phyloP scores from a whole-genome alignment of 2,329 filamentous ascomycete genomes.

The Cylindrodendrum hubeiense region DNA sequence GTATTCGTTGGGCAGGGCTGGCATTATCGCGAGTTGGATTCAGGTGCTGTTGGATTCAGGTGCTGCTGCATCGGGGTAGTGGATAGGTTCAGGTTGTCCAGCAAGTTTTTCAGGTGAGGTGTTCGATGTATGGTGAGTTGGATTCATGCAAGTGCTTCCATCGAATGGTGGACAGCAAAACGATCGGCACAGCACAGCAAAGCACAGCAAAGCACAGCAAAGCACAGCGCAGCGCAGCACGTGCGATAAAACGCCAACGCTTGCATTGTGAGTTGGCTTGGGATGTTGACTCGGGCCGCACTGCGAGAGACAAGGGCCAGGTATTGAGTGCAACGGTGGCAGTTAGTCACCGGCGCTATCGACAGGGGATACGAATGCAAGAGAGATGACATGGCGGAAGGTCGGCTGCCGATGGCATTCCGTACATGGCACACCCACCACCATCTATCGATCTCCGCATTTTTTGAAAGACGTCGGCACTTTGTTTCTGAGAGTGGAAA shows the following conservation, averaged over 20 bases:
- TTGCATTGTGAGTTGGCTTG: constrained; percentile 24
- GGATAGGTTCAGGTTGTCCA: constrained; percentile 13
- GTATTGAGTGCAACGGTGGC: constrained; percentile 18
- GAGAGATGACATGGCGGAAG: constrained; percentile 8
- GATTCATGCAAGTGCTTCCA: constrained; percentile 20
- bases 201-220: not conserved
- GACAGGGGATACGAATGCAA: constrained; percentile 15
- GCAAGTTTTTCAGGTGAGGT: constrained; percentile 11
- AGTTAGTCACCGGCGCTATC: constrained; percentile 24
- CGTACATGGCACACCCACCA: not conserved
- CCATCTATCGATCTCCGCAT: not conserved
- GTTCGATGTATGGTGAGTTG: constrained; percentile 19
- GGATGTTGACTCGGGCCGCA: not conserved
- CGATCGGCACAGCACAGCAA: not conserved
- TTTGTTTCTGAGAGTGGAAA: not conserved
- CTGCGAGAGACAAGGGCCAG: constrained; percentile 18
- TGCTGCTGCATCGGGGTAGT: not conserved
- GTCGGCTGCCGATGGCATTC: not conserved
- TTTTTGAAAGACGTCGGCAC: not conserved
- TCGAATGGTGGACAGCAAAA: constrained; percentile 5
- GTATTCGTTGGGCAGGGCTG: not conserved
- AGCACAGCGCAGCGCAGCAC: not conserved
- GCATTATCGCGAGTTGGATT: not conserved
- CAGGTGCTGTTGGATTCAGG: not conserved
- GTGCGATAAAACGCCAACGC: not conserved